A percentile compares a stretch with the other conserved stretches of the same genome.
Evolutionary conservation across 495 filamentous ascomycete species (phyloP).

Genomic region (Cercophora newfieldiana): DNA sequence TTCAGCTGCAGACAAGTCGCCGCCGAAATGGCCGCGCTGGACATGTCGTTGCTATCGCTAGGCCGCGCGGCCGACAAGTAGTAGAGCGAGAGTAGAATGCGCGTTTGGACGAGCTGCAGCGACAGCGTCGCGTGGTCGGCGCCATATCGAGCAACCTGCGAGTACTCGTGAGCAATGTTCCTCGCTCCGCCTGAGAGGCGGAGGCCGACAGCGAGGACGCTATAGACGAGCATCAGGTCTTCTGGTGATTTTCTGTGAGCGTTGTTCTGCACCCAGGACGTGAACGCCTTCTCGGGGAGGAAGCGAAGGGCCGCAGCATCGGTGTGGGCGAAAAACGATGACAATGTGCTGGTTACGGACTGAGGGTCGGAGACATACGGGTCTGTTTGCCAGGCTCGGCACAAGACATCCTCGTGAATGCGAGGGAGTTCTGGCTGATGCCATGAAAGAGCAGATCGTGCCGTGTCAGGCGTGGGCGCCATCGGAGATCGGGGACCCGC

Average conservation of each 20-base stretch:
- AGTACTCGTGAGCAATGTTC: constrained; percentile 49
- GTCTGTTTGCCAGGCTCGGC: constrained; percentile 62
- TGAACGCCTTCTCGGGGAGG: constrained; percentile 52
- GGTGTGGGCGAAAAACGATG: constrained; percentile 29
- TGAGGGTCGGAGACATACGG: constrained; percentile 57
- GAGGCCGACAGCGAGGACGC: constrained; percentile 59
- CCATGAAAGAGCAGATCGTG: constrained; percentile 37
- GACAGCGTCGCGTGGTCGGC: constrained; percentile 53
- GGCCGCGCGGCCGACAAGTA: constrained; percentile 58
- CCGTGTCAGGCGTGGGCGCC: constrained; percentile 37
- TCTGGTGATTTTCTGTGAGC: constrained; percentile 58
- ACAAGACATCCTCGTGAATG: constrained; percentile 51
- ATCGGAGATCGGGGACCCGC: constrained; percentile 33
- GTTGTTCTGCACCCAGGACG: constrained; percentile 38
- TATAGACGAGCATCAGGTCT: constrained; percentile 71
- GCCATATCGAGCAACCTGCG: constrained; percentile 59
- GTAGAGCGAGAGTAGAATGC: constrained; percentile 63
- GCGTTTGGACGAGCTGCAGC: constrained; percentile 62
- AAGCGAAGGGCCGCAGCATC: constrained; percentile 31
- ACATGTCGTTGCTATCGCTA: constrained; percentile 59
- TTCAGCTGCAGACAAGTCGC: constrained; percentile 60
- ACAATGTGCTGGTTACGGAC: constrained; percentile 29
- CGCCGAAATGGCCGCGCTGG: constrained; percentile 58
- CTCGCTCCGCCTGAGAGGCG: constrained; percentile 59
- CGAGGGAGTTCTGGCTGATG: constrained; percentile 44